phyloP scores from a whole-genome alignment of 306 rosid genomes.

The Castanea mollissima region DNA sequence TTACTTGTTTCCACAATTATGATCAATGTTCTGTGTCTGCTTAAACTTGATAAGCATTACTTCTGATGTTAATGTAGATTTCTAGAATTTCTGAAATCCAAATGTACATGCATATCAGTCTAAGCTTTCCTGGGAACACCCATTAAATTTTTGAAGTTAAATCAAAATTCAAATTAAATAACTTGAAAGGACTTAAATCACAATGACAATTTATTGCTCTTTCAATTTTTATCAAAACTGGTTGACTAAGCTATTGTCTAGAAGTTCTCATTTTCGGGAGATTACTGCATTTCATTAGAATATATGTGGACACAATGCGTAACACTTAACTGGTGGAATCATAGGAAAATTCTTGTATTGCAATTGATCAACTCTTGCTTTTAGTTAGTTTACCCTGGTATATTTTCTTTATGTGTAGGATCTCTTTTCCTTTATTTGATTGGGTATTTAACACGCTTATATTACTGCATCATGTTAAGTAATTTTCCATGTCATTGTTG shows the following conservation, averaged over 20 bases:
- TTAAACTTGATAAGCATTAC: no score
- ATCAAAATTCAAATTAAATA: not conserved
- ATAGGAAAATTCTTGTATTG: not conserved
- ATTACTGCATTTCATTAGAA: not conserved
- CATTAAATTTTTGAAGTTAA: not conserved
- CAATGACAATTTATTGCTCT: not conserved
- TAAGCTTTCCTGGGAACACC: not conserved
- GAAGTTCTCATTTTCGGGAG: conserved; percentile 6
- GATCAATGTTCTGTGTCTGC: no score
- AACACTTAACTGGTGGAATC: not conserved
- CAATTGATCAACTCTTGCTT: not conserved
- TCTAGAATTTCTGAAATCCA: no score
- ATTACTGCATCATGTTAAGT: not conserved
- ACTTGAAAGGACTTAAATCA: not conserved
- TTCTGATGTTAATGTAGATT: not conserved
- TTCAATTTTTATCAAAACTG: conserved; percentile 1
- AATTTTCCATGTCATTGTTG: not conserved
- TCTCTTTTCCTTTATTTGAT: not conserved
- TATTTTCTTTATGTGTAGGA: not conserved
- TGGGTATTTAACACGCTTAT: not conserved
- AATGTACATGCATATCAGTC: not conserved
- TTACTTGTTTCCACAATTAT: not conserved
- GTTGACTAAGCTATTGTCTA: not conserved
- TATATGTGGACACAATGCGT: not conserved
- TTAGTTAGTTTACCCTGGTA: not conserved